Evolutionary conservation across 495 filamentous ascomycete species (phyloP), one percentile per base, ranked within the genome.

Genomic region (Hypoxylon trugodes): DNA sequence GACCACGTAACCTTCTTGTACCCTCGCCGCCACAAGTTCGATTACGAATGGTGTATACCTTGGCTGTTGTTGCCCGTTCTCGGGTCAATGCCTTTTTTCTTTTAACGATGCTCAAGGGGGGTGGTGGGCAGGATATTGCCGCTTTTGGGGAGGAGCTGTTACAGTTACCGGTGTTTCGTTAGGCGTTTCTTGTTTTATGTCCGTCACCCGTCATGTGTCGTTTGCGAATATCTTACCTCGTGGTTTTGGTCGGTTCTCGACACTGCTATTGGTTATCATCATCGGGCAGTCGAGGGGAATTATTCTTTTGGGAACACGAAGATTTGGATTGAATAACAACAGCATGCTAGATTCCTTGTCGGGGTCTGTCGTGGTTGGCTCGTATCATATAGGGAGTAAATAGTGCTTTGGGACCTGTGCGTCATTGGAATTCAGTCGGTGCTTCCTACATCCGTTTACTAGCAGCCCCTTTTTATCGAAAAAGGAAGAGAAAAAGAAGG

Each of bases 81-180:
- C 22, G 37, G 60, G 59, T 50, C 50, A 38, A 60, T 40, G 57
- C 54, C 46, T 65, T 66, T 61, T 55, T 66, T 66, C 59, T 55
- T 66, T 55, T 67, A 32, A 68, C 57, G 55, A 59, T 36, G 45
- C 50, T 55, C 37, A 28, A 30, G 55, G 50, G 36, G 38, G n/a
- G n/a, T n/a, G n/a, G 24, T 28, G 60, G 42, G 46, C 9, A 42
- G 22, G 59, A 42, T 43, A 52, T n/a, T 67, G 49, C 59, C 43
- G 53, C 53, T 64, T 59, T 59, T 60, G 59, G 60, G 55, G 51
- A 67, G 50, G 52, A 58, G 52, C 38, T 58, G 52, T 65, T 51
- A 43, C 67, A 47, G 54, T 47, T 48, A 60, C 30, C 58, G 67
- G 70, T 70, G 70, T 70, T 72, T 61, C 64, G 61, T 68, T 72